Conservation (phyloP, 768 basidiomycete species). For the Lepiota brunneoincarnata region DNA sequence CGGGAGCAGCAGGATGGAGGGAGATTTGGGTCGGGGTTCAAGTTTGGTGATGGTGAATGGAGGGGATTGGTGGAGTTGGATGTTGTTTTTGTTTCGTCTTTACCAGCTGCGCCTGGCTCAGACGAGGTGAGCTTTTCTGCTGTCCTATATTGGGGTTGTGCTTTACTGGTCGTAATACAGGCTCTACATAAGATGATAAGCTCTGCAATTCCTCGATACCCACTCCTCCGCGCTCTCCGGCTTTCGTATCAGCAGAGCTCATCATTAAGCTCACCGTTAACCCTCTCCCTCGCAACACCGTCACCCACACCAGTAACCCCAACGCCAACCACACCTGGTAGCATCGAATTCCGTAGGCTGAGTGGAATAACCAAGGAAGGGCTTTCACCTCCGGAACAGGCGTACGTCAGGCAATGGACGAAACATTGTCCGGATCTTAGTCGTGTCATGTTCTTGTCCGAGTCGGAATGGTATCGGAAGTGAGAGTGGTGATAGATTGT, state of each 20-base stretch:
- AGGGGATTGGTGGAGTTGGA: conserved; percentile 25
- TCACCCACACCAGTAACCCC: background rate
- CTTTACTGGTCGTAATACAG: conserved; percentile 18
- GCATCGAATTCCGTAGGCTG: background rate
- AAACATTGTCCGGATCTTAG: conserved; percentile 10
- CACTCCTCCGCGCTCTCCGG: conserved; percentile 28
- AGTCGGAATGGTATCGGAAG: conserved; percentile 7
- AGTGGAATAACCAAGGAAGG: background rate
- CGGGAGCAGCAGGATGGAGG: conserved; percentile 2
- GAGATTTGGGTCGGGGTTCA: conserved; percentile 4
- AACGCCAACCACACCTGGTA: background rate
- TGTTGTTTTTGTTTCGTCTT: conserved; percentile 22
- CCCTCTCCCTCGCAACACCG: background rate
- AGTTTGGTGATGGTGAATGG: conserved; percentile 17
- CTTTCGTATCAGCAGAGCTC: conserved; percentile 15
- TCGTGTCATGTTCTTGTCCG: conserved; percentile 10
- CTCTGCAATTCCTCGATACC: conserved; percentile 36
- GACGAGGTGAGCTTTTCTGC: conserved; percentile 31
- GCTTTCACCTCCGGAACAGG: conserved; percentile 5
- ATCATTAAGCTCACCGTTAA: background rate
- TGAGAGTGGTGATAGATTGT: background rate
- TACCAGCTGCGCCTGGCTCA: conserved; percentile 18
- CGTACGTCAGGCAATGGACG: conserved; percentile 14
- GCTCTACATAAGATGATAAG: conserved; percentile 38
- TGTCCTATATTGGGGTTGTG: background rate